Percentiles rank a stretch among this genome's conserved stretches.
Conservation (phyloP, 106 monocot species). For the Iris macrosiphon region DNA sequence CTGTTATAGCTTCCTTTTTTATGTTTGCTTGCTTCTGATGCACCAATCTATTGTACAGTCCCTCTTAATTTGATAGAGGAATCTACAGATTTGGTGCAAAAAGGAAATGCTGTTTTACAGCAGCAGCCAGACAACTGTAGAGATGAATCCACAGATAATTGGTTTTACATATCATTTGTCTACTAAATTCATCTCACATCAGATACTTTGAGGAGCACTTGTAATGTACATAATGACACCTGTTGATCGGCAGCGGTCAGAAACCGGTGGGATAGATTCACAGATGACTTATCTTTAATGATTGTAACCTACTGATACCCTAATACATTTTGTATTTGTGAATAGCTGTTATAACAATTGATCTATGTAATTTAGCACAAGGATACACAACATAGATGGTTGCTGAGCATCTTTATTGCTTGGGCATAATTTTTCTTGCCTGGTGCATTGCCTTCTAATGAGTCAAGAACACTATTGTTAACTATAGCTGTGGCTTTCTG, state of each 20-base stretch:
- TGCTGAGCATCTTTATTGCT: no score
- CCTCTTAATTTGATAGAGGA: neutral
- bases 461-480: no score
- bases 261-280: constrained; percentile 20
- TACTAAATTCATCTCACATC: constrained; percentile 25
- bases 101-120: constrained; percentile 19
- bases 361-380: no score
- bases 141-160: constrained; percentile 27
- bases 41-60: constrained; percentile 1
- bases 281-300: constrained; percentile 1
- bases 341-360: no score
- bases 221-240: no score
- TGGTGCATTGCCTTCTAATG: no score
- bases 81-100: constrained; percentile 6
- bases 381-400: no score
- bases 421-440: no score
- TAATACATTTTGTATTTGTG: constrained; percentile 4
- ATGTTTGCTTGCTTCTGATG: neutral
- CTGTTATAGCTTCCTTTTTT: no score
- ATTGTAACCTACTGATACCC: constrained; percentile 14
- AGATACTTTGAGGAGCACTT: no score
- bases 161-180: constrained; percentile 5
- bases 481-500: no score
- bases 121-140: constrained; percentile 35
- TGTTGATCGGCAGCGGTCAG: constrained; percentile 1